phyloP scores from a whole-genome alignment of 1,284 basidiomycete genomes.

The Quambalaria eucalypti region DNA sequence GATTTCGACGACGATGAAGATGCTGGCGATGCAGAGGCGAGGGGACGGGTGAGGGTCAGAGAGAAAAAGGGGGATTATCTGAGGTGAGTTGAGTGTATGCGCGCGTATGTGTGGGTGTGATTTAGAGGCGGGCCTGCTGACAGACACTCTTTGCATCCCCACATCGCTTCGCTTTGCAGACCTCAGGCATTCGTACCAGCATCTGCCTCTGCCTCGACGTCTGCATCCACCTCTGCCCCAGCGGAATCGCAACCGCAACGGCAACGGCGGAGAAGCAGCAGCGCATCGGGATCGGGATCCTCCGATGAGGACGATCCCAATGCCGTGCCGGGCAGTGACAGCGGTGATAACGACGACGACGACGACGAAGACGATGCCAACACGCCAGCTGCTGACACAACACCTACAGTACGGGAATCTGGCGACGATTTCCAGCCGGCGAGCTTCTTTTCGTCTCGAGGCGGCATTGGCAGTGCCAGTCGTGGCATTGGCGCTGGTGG shows the following conservation, averaged over 20 bases:
- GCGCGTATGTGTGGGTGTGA: conserved; percentile 1
- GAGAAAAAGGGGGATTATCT: conserved; percentile 5
- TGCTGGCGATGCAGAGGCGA: conserved; percentile 5
- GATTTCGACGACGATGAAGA: conserved; percentile 68
- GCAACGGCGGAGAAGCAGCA: too few relatives aligned
- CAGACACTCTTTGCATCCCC: conserved; percentile 7
- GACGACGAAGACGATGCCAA: neutral
- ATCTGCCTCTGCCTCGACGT: too few relatives aligned
- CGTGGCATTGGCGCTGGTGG: too few relatives aligned
- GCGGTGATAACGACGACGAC: too few relatives aligned
- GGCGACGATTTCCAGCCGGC: neutral
- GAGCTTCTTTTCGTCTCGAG: neutral
- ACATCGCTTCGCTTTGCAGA: neutral
- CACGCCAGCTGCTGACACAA: too few relatives aligned
- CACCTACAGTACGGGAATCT: too few relatives aligned
- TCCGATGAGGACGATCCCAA: too few relatives aligned
- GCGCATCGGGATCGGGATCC: too few relatives aligned
- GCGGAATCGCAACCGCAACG: too few relatives aligned
- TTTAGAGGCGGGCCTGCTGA: conserved; percentile 12
- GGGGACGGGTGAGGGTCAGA: conserved; percentile 7
- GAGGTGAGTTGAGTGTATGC: neutral
- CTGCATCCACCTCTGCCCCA: too few relatives aligned
- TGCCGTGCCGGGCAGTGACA: too few relatives aligned
- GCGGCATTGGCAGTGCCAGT: too few relatives aligned
- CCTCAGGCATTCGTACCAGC: neutral